A percentile compares a stretch with the other conserved stretches of the same genome.
Conservation (phyloP, 2,329 filamentous ascomycete species). For the Alternaria consortialis region DNA sequence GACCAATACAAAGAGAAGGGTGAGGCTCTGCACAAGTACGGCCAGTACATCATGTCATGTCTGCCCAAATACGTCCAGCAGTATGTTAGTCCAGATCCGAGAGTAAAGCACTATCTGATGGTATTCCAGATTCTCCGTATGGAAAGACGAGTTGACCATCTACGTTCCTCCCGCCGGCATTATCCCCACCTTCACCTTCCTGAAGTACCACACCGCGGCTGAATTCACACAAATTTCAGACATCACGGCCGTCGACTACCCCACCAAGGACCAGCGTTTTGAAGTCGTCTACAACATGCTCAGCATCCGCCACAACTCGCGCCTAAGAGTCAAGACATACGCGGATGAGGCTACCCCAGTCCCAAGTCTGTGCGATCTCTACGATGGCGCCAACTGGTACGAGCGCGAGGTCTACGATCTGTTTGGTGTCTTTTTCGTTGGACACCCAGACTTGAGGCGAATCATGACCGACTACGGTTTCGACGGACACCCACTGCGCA, state of each 20-base stretch:
- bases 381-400: slow-evolving; percentile 98
- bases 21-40: slow-evolving; percentile 90
- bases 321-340: slow-evolving; percentile 98
- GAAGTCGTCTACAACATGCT: slow-evolving; percentile 98
- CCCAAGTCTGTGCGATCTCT: slow-evolving; percentile 84
- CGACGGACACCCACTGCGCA: slow-evolving; percentile 94
- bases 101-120: slow-evolving; percentile 2
- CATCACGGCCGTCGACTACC: slow-evolving; percentile 95
- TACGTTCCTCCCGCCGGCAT: slow-evolving; percentile 89
- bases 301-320: slow-evolving; percentile 93
- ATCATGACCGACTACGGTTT: slow-evolving; percentile 99
- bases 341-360: slow-evolving; percentile 95
- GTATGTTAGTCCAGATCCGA: slow-evolving; percentile 41
- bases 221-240: slow-evolving; percentile 94
- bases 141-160: slow-evolving; percentile 98
- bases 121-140: slow-evolving; percentile 80
- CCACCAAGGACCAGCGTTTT: slow-evolving; percentile 93
- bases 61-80: slow-evolving; percentile 98
- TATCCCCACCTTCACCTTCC: slow-evolving; percentile 89
- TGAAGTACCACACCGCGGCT: slow-evolving; percentile 97
- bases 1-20: slow-evolving; percentile 92
- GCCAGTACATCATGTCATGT: slow-evolving; percentile 95
- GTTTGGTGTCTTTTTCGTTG: slow-evolving; percentile 95
- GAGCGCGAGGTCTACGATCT: slow-evolving; percentile 98
- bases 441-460: slow-evolving; percentile 91